Conservation (phyloP, 371 early-diverging fungal species). For the Haplosporangium sp. region DNA sequence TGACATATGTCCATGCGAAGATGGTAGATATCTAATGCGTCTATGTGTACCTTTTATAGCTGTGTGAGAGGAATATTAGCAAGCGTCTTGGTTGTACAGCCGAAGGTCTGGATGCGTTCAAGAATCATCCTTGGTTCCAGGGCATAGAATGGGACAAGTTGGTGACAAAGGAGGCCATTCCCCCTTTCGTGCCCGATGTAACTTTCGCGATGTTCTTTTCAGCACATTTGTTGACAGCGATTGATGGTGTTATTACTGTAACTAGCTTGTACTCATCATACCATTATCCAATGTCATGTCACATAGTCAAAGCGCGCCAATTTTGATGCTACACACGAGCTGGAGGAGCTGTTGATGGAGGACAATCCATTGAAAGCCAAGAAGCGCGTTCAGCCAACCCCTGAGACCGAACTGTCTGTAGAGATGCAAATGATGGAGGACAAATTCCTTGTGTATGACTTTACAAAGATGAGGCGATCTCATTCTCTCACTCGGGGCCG, state of each 20-base stretch:
- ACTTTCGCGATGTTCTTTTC: conserved; percentile 7
- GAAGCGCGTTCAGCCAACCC: conserved; percentile 53
- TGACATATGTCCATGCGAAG: conserved; percentile 1
- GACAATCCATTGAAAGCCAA: conserved; percentile 77
- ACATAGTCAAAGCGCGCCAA: conserved; percentile 73
- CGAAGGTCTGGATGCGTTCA: conserved; percentile 65
- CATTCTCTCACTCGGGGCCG: conserved; percentile 35
- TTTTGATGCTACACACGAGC: conserved; percentile 94
- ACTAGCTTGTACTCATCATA: too few species aligned
- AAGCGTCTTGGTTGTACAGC: conserved; percentile 69
- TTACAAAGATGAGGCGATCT: conserved; percentile 59
- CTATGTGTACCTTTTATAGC: conserved; percentile 48
- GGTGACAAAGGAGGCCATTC: conserved; percentile 61
- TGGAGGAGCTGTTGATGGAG: conserved; percentile 92
- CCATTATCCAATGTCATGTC: background rate
- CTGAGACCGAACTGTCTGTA: conserved; percentile 54
- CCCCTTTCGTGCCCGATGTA: conserved; percentile 76
- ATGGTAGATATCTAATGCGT: background rate
- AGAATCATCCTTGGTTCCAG: conserved; percentile 71
- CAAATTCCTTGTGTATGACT: conserved; percentile 71
- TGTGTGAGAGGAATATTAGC: conserved; percentile 69
- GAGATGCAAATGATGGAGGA: conserved; percentile 73
- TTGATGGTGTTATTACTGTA: too few species aligned
- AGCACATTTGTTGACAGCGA: too few species aligned
- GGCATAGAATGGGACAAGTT: conserved; percentile 68